Base-by-base conservation (phyloP, 177 flowering plant species). In the Vitis hybrid region DNA sequence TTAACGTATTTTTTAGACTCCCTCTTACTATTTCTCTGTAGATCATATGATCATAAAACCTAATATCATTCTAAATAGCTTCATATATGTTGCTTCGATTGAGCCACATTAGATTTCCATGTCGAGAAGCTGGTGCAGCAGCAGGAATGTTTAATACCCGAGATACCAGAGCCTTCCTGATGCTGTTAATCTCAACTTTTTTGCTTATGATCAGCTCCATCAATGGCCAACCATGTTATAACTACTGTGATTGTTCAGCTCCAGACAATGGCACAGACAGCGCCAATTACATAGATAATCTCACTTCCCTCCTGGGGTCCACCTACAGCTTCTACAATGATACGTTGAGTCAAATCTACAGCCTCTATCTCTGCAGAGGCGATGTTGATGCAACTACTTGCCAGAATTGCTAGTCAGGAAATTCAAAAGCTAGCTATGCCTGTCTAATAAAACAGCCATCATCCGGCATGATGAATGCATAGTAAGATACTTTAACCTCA, bases 401-500 rank as follows among this genome's bases (percentile, higher is more conserved):
- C 27, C 67, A 52, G 18, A 14, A 11, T 6, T 81, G 81, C 79
- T 3, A 49, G 14, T 10, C 49, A n/a, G 14, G 49, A 48, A 4
- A 60, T 78, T 10, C 21, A 6, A 11, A 46, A 64, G 9, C 32
- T 19, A 19, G 21, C 21, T 11, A 1, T 81, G 84, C 62, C 62
- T 71, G 0, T 19, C 52, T 3, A 7, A 68, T 52, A 61, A 19
- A 17, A 30, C 1, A 14, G 75, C 79, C 13, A 69, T 78, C 46
- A 56, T 73, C 4, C 75, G 82, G 84, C 79, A 72, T 55, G 75
- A 82, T 18, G 56, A 64, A 27, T 82, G 85, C 70, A 69, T 79
- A 69, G 7, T 82, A 2, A 61, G 76, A 2, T 82, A 79, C 70
- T 76, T 79, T 3, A 64, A 74, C 46, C 2, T 2, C 2, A 48